Evolutionary conservation across 805 yeast genomes (phyloP), one percentile per base, ranked within the genome.

Genomic region (Pichia heedii): DNA sequence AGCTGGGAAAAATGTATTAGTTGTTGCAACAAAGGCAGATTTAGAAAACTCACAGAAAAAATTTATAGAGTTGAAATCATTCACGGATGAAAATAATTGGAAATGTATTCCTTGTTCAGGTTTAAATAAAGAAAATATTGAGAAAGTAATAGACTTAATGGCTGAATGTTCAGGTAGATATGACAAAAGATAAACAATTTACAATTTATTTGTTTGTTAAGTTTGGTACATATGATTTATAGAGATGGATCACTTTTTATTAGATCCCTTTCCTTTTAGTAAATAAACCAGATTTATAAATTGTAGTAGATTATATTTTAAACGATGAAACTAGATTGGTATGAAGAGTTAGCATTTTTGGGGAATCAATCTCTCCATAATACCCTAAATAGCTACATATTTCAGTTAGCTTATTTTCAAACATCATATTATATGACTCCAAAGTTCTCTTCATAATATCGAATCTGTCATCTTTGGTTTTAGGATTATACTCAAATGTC

Each of bases 1-100:
- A 58, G 52, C 61, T n/a, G 65, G 63, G 30, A 88, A 88, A 55
- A 73, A 69, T 35, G 72, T 83, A 1, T 66, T 93, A 44, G 76
- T 93, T 16, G 84, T 89, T 10, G 96, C 90, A 15, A 89, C 96
- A n/a, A 93, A 93, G 62, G 97, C 96, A 1, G 98, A 93, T 59
- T 54, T 85, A 19, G 74, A 73, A 36, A 73, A 65, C 2, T 63
- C 82, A 2, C 67, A 71, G 33, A 68, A 65, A 4, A 75, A 70
- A 37, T 90, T 66, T 52, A 36, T 37, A 2, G 46, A 43, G 8
- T 65, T 93, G 41, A 66, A 65, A 37, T 57, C 59, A 0, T 74
- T 62, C 52, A 74, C 76, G n/a, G 60, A 60, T 6, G 49, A 51
- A 16, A 60, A 61, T 34, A 52, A 52, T 5, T 87, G 95, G 95